Base-by-base conservation (phyloP, 2,329 filamentous ascomycete species). In the Davidsoniella eucalypti region DNA sequence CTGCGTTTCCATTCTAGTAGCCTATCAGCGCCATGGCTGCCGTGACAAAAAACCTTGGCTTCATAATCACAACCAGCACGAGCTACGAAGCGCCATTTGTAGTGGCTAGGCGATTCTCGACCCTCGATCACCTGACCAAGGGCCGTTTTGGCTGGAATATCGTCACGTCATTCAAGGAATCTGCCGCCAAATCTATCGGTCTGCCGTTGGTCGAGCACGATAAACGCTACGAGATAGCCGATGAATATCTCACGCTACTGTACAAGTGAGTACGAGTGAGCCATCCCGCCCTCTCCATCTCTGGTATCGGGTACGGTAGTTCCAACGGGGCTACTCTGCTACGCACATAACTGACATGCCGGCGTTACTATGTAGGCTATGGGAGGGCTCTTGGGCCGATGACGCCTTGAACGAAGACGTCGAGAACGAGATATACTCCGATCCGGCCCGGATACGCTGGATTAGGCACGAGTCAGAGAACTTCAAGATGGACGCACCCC, bases 81-180 rank as follows among this genome's bases (percentile, higher is more conserved):
- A 82, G 77, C 0, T 84, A 84, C 54, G 80, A 84, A 59, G 72
- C 78, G 58, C 80, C 80, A 0, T 84, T 82, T 57, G 74, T 81
- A 55, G 64, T 84, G 12, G 80, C 80, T 0, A 63, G 80, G 16
- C 64, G 78, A n/a, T 62, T 84, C 9, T 77, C 73, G 3, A 84
- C 80, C 0, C 67, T 83, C 0, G 80, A 84, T 57, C 80, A 84
- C 59, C 63, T 84, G 8, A 76, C 76, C 0, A 73, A 74, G 44
- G 78, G 79, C n/a, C 67, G 78, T 44, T 60, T 65, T 2, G 63
- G 59, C 8, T 65, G 62, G 55, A 65, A 65, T 63, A 74, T 84
- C 46, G 80, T 84, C 0, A 84, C 80, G 0, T 75, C 76, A 21
- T 84, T 82, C 55, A 69, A 83, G 1, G 76, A 83, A 57, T 78